phyloP scores from a whole-genome alignment of 345 rosid genomes.

The Corymbia maculata region DNA sequence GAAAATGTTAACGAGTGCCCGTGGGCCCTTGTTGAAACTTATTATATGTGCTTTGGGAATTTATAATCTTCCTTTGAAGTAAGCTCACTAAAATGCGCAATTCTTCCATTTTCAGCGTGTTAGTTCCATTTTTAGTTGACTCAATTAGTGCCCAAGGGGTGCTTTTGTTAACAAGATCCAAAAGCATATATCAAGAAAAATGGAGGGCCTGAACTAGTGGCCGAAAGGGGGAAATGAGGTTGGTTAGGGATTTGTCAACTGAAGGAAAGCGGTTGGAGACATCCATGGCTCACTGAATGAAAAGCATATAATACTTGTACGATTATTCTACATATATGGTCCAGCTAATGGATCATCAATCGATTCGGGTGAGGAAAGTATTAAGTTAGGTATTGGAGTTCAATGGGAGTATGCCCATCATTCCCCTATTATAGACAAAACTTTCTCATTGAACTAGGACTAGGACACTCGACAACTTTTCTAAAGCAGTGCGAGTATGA shows the following conservation, averaged over 20 bases:
- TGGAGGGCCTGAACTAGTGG: neutral
- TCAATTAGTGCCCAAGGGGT: neutral
- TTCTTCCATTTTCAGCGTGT: neutral
- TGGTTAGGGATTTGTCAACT: neutral
- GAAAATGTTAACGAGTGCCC: neutral
- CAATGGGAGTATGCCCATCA: neutral
- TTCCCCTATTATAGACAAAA: conserved; percentile 11
- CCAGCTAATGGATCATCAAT: neutral
- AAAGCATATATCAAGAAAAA: neutral
- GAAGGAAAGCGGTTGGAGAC: neutral
- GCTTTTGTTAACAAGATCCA: neutral
- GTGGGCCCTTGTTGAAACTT: neutral
- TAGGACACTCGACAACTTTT: conserved; percentile 29
- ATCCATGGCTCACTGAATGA: neutral
- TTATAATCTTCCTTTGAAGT: neutral
- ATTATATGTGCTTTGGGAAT: neutral
- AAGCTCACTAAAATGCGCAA: neutral
- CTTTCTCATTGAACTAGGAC: neutral
- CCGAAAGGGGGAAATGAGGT: neutral
- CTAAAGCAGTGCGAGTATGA: conserved; percentile 9
- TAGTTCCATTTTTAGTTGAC: neutral
- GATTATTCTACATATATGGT: neutral
- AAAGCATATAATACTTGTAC: neutral
- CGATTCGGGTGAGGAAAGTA: neutral
- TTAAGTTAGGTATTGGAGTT: neutral